phyloP scores from a whole-genome alignment of 345 rosid species.

The Aegle marmelos region DNA sequence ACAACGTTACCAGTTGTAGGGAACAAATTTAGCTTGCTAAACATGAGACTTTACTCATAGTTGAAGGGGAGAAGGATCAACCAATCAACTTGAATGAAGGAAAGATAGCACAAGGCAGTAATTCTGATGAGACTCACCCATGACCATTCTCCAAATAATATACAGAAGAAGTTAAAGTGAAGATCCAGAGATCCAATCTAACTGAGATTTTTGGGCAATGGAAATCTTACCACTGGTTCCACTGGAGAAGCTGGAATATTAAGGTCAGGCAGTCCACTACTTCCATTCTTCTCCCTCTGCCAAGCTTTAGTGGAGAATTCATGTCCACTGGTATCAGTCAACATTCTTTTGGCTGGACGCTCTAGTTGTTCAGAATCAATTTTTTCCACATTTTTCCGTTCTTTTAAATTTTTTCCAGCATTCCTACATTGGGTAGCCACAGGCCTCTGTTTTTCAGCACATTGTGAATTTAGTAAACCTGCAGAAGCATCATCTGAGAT shows the following conservation, averaged over 20 bases:
- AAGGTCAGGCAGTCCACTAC: constrained; percentile 37
- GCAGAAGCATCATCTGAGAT: constrained; percentile 22
- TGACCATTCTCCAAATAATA: background rate
- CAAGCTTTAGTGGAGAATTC: constrained; percentile 14
- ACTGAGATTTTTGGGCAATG: constrained; percentile 1
- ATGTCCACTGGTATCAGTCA: background rate
- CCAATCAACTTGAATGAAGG: background rate
- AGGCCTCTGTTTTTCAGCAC: constrained; percentile 15
- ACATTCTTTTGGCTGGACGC: constrained; percentile 11
- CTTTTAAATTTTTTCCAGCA: constrained; percentile 13
- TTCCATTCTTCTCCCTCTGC: constrained; percentile 26
- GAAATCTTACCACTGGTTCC: constrained; percentile 21
- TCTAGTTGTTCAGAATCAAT: constrained; percentile 13
- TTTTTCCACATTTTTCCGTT: constrained; percentile 16
- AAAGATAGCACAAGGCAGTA: constrained; percentile 1
- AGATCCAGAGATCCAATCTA: background rate
- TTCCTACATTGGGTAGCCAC: constrained; percentile 18
- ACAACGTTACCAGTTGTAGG: background rate
- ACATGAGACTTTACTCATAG: background rate
- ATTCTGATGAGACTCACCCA: background rate
- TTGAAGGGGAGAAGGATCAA: background rate
- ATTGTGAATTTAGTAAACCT: constrained; percentile 10
- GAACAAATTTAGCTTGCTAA: background rate
- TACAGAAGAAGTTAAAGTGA: background rate
- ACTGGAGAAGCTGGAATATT: constrained; percentile 31